A percentile compares a stretch with the other conserved stretches of the same genome.
Evolutionary conservation across 306 rosid species (phyloP).

Genomic region (Psophocarpus tetragonolobus): DNA sequence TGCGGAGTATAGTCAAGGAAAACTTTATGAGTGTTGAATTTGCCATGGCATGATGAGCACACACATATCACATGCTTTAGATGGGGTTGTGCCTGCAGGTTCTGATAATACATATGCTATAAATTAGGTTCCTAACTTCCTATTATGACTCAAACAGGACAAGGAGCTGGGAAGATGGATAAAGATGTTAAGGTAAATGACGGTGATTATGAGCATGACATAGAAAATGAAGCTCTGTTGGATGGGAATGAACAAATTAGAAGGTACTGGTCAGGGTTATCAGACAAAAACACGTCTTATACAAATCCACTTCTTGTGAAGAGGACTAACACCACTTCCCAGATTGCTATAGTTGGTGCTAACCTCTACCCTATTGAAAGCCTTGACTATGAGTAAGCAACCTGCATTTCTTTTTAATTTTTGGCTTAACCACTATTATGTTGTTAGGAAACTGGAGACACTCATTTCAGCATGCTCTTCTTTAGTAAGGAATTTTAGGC

Average conservation of each 20-base stretch:
- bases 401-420: background rate
- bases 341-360: slow-evolving; percentile 88
- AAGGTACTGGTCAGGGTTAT: slow-evolving; percentile 42
- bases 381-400: slow-evolving; percentile 85
- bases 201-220: slow-evolving; percentile 35
- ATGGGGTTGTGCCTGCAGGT: slow-evolving; percentile 25
- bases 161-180: slow-evolving; percentile 37
- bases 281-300: slow-evolving; percentile 39
- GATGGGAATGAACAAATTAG: slow-evolving; percentile 41
- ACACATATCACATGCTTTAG: slow-evolving; percentile 1
- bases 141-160: background rate
- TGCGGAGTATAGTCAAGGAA: background rate
- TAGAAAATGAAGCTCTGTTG: slow-evolving; percentile 46
- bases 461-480: background rate
- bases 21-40: background rate
- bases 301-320: slow-evolving; percentile 49
- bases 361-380: slow-evolving; percentile 86
- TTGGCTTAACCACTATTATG: background rate
- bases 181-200: slow-evolving; percentile 23
- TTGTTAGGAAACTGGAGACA: background rate
- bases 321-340: slow-evolving; percentile 79
- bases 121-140: slow-evolving; percentile 25
- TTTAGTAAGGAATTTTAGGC: background rate
- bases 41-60: background rate
- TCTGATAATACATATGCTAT: background rate